A percentile compares a stretch with the other conserved stretches of the same genome.
Conservation (phyloP, 1,284 basidiomycete genomes). For the Malassezia psittaci region DNA sequence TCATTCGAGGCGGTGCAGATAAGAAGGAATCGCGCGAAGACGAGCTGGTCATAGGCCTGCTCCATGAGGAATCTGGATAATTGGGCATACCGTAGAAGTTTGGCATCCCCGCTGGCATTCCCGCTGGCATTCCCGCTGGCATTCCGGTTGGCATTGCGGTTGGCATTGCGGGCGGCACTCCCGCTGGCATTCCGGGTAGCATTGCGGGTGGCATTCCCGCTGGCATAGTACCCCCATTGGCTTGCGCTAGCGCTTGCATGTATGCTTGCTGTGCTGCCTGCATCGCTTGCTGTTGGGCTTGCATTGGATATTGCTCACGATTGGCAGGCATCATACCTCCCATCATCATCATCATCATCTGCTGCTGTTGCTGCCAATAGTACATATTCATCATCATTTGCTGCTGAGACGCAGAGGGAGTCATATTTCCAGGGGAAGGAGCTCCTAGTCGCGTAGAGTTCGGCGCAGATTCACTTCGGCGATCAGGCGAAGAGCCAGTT, state of each 20-base stretch:
- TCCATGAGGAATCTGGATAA: not conserved
- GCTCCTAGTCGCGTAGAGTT: slow-evolving; percentile 59
- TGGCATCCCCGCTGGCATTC: not conserved
- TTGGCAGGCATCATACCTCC: slow-evolving; percentile 32
- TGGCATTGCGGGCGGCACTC: not conserved
- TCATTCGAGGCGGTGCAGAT: not conserved
- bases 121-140: not conserved
- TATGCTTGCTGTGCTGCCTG: slow-evolving; percentile 45
- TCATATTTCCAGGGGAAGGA: not conserved
- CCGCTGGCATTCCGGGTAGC: not conserved
- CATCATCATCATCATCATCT: slow-evolving; percentile 50
- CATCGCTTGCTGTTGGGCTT: slow-evolving; percentile 40
- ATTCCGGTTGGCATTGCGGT: not conserved
- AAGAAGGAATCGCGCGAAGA: not conserved
- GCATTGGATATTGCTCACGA: slow-evolving; percentile 15
- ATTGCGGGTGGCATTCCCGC: not conserved
- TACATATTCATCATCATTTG: slow-evolving; percentile 49
- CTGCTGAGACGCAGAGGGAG: slow-evolving; percentile 22
- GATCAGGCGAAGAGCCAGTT: slow-evolving; percentile 53
- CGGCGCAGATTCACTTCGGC: slow-evolving; percentile 49
- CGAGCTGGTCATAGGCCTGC: not conserved
- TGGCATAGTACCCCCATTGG: not conserved
- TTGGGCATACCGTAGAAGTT: not conserved
- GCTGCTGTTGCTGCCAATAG: slow-evolving; percentile 20
- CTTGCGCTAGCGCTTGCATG: slow-evolving; percentile 27